Evolutionary conservation across 2,329 filamentous ascomycete species (phyloP).

Genomic region (Aspergillus carbonarius): DNA sequence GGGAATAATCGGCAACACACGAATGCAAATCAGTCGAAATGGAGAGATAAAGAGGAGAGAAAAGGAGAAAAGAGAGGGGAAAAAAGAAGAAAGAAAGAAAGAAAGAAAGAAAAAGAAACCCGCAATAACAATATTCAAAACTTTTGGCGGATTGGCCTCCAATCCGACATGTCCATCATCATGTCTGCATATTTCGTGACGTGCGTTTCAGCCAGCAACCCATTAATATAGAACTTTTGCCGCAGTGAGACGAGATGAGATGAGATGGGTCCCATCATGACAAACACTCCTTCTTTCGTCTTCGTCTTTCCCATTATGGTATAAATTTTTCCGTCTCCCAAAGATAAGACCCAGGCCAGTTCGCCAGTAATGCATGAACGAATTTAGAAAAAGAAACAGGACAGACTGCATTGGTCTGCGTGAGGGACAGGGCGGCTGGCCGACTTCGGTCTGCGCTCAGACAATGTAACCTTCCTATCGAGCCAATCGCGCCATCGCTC

Average conservation of each 20-base stretch:
- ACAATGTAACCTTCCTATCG: conserved; percentile 8
- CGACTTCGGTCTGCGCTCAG: background rate
- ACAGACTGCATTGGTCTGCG: conserved; percentile 1
- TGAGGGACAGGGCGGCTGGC: background rate
- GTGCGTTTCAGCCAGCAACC: conserved; percentile 17
- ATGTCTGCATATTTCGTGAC: conserved; percentile 16
- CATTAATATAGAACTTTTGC: conserved; percentile 9
- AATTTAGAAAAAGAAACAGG: conserved; percentile 10
- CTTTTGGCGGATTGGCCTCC: conserved; percentile 10
- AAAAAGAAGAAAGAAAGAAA: background rate
- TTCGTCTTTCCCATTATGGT: conserved; percentile 14
- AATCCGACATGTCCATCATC: conserved; percentile 11
- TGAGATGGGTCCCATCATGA: background rate
- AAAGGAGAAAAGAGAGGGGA: background rate
- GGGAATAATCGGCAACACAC: conserved; percentile 9
- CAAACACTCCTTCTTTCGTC: conserved; percentile 1
- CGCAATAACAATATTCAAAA: background rate
- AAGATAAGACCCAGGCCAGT: conserved; percentile 20
- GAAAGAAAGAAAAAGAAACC: background rate
- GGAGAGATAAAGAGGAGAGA: background rate
- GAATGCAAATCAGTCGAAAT: background rate
- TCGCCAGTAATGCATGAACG: conserved; percentile 25
- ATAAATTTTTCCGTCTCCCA: conserved; percentile 19
- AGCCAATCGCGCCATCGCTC: conserved; percentile 6
- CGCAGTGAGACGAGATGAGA: background rate